Evolutionary conservation across 148 eudicot genomes (phyloP), one percentile per base, ranked within the genome.

Genomic region (Tetragonia tetragonoides): DNA sequence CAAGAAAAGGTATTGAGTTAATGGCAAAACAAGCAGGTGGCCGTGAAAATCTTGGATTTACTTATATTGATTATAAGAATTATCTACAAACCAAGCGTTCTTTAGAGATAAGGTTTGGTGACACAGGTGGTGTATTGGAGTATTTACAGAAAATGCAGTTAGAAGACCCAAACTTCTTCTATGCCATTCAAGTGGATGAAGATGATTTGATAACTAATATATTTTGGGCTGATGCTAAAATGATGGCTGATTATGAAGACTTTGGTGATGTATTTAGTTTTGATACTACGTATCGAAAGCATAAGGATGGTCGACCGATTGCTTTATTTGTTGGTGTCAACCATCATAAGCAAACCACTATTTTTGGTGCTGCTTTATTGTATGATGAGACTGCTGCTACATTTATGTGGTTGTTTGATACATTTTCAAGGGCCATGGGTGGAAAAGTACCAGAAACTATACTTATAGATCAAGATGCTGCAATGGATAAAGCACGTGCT

Each of bases 341-440:
- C 24, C 72, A 82, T 69, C 54, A 72, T 42, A 42, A 70, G 42
- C 54, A 78, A 78, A 78, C 81, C 8, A 41, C 41, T 20, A 28
- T 78, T 15, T 70, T 70, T 78, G 81, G 68, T 78, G 68, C 21
- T n/a, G 74, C 81, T 6, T 34, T 66, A 39, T 39, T 66, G 44
- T 72, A 72, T 77, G 73, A 64, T 72, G 78, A 77, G 68, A 77
- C 59, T 34, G 20, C 65, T 24, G 56, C 12, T 7, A 53, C 73
- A 7, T 82, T 82, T 77, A 28, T 39, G 10, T 77, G 81, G 84
- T 42, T 82, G 14, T 77, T 82, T 59, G 61, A 82, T 15, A 77
- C 78, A 6, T 82, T 82, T 77, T 28, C 28, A 14, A 17, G 28
- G 16, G 20, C 23, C 7, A 66, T 66, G 34, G 5, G 6, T 5